phyloP scores from a whole-genome alignment of 371 early-diverging fungal species.

The Polyrhizophydium stewartii region DNA sequence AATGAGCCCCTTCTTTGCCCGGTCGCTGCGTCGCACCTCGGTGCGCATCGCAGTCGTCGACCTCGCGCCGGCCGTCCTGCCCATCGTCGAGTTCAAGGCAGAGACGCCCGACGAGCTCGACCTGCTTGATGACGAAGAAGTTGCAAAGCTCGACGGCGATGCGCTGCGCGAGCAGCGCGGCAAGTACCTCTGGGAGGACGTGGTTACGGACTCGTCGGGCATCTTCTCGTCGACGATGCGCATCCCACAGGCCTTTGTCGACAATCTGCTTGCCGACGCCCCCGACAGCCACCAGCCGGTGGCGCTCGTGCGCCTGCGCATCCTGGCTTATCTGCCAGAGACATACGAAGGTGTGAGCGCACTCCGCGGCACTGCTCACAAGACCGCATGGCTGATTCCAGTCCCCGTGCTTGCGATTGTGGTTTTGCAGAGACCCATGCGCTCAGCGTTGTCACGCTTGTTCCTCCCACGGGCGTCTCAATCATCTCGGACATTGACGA shows the following conservation, averaged over 20 bases:
- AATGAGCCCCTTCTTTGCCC: constrained; percentile 27
- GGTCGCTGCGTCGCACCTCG: constrained; percentile 5
- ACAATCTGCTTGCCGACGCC: too few species aligned
- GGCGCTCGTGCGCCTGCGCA: too few species aligned
- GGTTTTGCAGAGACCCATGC: constrained; percentile 15
- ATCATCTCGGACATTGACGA: constrained; percentile 88
- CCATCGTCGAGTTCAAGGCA: neutral
- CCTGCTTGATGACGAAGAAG: neutral
- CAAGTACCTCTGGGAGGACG: neutral
- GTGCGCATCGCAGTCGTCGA: constrained; percentile 24
- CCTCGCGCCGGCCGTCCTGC: constrained; percentile 8
- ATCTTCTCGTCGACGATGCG: neutral
- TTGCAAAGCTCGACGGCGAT: neutral
- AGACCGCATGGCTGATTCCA: too few species aligned
- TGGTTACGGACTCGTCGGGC: neutral
- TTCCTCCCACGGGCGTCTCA: constrained; percentile 62
- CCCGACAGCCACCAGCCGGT: too few species aligned
- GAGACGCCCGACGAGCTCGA: neutral
- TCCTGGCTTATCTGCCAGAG: too few species aligned
- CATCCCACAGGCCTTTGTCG: neutral
- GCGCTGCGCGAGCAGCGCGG: neutral
- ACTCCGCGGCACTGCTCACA: too few species aligned
- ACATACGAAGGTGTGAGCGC: too few species aligned
- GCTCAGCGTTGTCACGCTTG: constrained; percentile 45
- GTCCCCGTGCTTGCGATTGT: neutral